phyloP scores from a whole-genome alignment of 1,284 basidiomycete species.

The Thecaphora thlaspeos region DNA sequence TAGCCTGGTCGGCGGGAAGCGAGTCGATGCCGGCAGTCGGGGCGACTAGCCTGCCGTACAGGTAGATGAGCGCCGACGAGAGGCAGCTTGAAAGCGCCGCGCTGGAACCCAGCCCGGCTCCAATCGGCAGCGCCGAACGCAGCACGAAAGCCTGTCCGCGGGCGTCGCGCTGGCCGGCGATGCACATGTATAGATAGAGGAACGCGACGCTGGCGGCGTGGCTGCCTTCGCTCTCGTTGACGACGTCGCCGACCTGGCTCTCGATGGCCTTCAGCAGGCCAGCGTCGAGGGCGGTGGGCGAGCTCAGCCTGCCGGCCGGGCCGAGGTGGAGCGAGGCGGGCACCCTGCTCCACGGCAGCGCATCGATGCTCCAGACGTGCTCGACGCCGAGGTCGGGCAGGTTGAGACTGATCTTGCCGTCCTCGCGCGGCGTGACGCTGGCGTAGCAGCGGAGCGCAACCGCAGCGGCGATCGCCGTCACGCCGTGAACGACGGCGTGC shows the following conservation, averaged over 20 bases:
- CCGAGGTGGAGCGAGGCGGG: slow-evolving; percentile 43
- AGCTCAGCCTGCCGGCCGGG: slow-evolving; percentile 71
- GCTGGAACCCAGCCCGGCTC: slow-evolving; percentile 95
- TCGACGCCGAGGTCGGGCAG: slow-evolving; percentile 80
- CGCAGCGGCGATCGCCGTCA: slow-evolving; percentile 90
- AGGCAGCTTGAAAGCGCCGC: slow-evolving; percentile 90
- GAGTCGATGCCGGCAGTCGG: slow-evolving; percentile 7
- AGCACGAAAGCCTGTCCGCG: slow-evolving; percentile 75
- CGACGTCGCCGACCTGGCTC: slow-evolving; percentile 38
- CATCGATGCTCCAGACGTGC: slow-evolving; percentile 73
- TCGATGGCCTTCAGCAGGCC: slow-evolving; percentile 30
- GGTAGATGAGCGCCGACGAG: slow-evolving; percentile 72
- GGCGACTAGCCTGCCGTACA: slow-evolving; percentile 63
- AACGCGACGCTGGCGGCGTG: slow-evolving; percentile 76
- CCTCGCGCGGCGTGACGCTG: slow-evolving; percentile 71
- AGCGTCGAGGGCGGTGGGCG: slow-evolving; percentile 62
- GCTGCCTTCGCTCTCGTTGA: slow-evolving; percentile 46
- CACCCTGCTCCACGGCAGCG: slow-evolving; percentile 81
- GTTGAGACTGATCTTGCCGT: slow-evolving; percentile 73
- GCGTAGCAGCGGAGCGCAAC: slow-evolving; percentile 95
- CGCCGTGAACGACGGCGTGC: slow-evolving; percentile 97
- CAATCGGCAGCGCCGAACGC: slow-evolving; percentile 92
- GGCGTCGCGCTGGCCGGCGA: slow-evolving; percentile 66
- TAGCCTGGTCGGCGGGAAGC: slow-evolving; percentile 62
- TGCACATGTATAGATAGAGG: slow-evolving; percentile 88